Conservation (phyloP, 495 filamentous ascomycete genomes). For the Penicillium verhagenii region DNA sequence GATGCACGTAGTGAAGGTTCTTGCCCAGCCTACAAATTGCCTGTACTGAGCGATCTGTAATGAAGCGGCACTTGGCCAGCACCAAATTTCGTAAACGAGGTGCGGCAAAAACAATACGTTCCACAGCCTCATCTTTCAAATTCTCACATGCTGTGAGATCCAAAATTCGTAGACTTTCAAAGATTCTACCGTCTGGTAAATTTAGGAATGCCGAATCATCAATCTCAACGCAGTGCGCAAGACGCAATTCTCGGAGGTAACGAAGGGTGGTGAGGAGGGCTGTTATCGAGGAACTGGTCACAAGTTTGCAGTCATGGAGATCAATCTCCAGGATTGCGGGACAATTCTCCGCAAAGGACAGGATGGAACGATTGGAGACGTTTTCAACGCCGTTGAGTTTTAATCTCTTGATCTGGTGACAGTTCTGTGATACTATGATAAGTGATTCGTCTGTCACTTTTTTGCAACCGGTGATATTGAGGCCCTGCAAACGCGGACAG, state of each 20-base stretch:
- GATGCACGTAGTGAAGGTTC: constrained; percentile 93
- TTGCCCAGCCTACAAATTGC: constrained; percentile 88
- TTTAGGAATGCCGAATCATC: constrained; percentile 83
- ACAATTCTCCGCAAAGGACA: constrained; percentile 84
- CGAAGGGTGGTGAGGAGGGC: constrained; percentile 71
- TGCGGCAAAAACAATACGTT: constrained; percentile 80
- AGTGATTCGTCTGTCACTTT: constrained; percentile 84
- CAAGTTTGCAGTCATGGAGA: constrained; percentile 76
- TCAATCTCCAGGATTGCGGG: constrained; percentile 95
- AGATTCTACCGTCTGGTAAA: constrained; percentile 65
- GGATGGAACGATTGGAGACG: constrained; percentile 73
- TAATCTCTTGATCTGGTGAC: constrained; percentile 85
- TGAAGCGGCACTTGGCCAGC: constrained; percentile 86
- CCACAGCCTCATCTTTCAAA: constrained; percentile 80
- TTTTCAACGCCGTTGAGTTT: constrained; percentile 90
- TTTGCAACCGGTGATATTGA: constrained; percentile 87
- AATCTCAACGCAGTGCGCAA: constrained; percentile 79
- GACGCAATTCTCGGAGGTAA: constrained; percentile 82
- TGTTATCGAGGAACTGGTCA: constrained; percentile 79
- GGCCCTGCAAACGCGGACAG: constrained; percentile 81
- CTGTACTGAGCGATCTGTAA: constrained; percentile 85
- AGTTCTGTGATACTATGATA: constrained; percentile 76
- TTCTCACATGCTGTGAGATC: constrained; percentile 86
- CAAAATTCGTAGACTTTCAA: constrained; percentile 87
- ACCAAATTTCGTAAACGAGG: constrained; percentile 90